Evolutionary conservation across 2,329 filamentous ascomycete genomes (phyloP).

Genomic region (Arachnomyces sp.): DNA sequence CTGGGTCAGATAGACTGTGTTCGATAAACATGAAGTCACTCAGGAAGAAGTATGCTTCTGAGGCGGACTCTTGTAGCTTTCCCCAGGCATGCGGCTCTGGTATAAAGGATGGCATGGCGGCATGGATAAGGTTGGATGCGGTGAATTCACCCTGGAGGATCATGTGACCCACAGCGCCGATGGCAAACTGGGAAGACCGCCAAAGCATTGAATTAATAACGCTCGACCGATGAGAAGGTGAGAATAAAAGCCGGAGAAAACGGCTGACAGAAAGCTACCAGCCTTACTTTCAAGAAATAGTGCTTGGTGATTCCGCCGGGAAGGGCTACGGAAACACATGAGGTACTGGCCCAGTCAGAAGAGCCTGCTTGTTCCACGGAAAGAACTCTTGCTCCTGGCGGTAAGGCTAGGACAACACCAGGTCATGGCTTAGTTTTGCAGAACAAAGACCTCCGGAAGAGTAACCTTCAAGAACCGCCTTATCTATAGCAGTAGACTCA

Average conservation of each 20-base stretch:
- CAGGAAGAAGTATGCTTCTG: constrained; percentile 18
- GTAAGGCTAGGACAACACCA: too few relatives aligned
- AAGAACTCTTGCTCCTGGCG: constrained; percentile 5
- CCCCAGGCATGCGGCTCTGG: constrained; percentile 13
- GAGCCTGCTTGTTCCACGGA: constrained; percentile 6
- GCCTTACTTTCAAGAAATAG: constrained; percentile 10
- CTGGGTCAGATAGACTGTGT: constrained; percentile 12
- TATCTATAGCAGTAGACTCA: too few relatives aligned
- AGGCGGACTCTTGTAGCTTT: constrained; percentile 6
- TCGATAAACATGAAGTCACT: constrained; percentile 14
- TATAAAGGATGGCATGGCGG: constrained; percentile 8
- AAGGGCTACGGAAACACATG: constrained; percentile 3
- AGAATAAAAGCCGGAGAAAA: too few relatives aligned
- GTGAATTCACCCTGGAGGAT: constrained; percentile 14
- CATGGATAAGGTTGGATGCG: constrained; percentile 11
- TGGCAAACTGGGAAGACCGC: not conserved
- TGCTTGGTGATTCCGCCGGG: constrained; percentile 3
- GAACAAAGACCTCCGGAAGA: too few relatives aligned
- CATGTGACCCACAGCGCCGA: not conserved
- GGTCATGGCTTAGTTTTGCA: too few relatives aligned
- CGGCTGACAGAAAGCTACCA: too few relatives aligned
- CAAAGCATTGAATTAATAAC: too few relatives aligned
- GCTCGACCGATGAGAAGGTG: too few relatives aligned
- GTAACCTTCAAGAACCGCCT: too few relatives aligned
- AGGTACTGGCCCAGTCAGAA: constrained; percentile 7